Evolutionary conservation across 1,284 basidiomycete genomes (phyloP), one percentile per base, ranked within the genome.

Genomic region (Inonotus obliquus): DNA sequence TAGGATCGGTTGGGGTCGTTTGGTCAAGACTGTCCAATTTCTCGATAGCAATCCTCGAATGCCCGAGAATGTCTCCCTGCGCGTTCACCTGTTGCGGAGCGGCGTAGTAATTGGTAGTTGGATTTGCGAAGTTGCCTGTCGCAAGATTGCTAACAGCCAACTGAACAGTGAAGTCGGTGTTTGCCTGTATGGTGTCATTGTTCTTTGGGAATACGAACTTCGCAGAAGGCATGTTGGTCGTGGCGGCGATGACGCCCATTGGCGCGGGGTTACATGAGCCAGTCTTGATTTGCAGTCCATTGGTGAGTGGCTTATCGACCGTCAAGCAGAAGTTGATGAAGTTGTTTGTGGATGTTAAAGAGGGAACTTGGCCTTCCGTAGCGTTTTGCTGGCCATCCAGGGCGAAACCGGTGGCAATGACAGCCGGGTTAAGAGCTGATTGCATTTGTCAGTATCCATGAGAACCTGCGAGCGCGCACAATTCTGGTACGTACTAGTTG

Each of bases 1-100:
- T 77, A 19, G 87, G 85, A 72, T 89, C 74, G 32, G 80, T 81
- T 14, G 83, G 75, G 0, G 72, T 76, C 13, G 84, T 83, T 68
- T 84, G 80, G 44, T 73, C 72, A 60, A 88, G 71, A 3, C 81
- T 77, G 45, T 69, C 65, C 64, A 91, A 75, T 53, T 71, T 59
- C 72, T 90, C 82, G 59, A 91, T 75, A 53, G 86, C 84, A 66
- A 89, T 76, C 69, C 91, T 87, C 4, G 79, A 76, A 73, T 89
- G 86, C 1, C 87, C 87, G 65, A 79, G 68, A 67, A 84, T 79
- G 52, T 75, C 72, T 62, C 86, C 88, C 21, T 69, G 65, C 6
- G 64, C 66, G 69, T 86, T 80, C 17, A 89, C 74, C 66, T 83
- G 79, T 70, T 84, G 76, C 60, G 87, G 87, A 63, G 81, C 75